Base-by-base conservation (phyloP, 2,329 filamentous ascomycete species). In the Samsoniella hepiali region DNA sequence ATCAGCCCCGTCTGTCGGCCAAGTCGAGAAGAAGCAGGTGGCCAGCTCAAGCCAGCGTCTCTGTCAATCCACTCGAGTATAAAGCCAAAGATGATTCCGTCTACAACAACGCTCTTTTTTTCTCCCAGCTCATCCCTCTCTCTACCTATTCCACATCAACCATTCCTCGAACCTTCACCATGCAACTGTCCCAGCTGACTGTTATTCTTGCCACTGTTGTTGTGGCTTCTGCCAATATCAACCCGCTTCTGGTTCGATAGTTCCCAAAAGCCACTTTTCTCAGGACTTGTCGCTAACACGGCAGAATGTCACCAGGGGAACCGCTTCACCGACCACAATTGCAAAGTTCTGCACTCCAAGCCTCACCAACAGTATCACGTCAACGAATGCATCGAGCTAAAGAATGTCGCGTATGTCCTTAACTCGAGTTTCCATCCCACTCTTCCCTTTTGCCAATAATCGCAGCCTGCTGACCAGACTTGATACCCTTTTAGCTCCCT, bases 111-210 rank as follows among this genome's bases (percentile, higher is more conserved):
- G 22, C 22, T 22, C 22, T 22, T 22, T 22, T 22, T 22, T 1
- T 22, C 22, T 22, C 22, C 22, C 22, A 22, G 22, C 22, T 22
- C 1, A 22, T 22, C 22, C 22, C 22, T 22, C 22, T 22, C 22
- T 22, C 22, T 22, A 22, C 22, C 22, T 22, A 22, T 22, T 22
- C 22, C 22, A 22, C 22, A 22, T 22, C 22, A 22, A 22, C 1
- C 22, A 22, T 22, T 1, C 22, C 22, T 22, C 22, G 22, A 22
- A 22, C 22, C 8, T 17, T 11, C 42, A 58, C 54, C 55, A 58
- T 58, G 55, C 55, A 58, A 29, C 55, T 58, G 11, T 58, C 56
- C 10, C 56, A 49, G 6, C 36, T 29, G 17, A 15, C 56, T 5
- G 2, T 58, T n/a, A 3, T 38, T 31, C 9, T 58, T 17, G 44